These are phyloP conservation scores for Candida mattraensis DNA, from an alignment of 805 yeast genomes.

Conservation along the genomic window DNA sequence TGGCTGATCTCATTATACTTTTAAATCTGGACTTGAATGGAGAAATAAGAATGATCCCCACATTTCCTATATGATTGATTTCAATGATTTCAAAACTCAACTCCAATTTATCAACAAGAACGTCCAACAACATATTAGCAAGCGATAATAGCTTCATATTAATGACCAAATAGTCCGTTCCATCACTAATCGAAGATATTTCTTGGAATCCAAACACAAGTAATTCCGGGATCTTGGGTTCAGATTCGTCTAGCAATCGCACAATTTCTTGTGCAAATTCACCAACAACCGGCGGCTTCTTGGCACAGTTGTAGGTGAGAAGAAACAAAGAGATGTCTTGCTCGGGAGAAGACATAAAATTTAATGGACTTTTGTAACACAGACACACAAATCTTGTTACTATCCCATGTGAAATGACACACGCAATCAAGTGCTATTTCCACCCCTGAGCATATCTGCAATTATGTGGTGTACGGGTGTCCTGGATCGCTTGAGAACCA, in stretches of 20 bases:
- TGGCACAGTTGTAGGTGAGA: slow-evolving; percentile 17
- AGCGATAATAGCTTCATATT: slow-evolving; percentile 38
- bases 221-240: slow-evolving; percentile 39
- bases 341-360: neutral
- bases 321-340: slow-evolving; percentile 7
- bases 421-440: no score
- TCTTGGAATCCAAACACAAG: slow-evolving; percentile 71
- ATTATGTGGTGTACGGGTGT: no score
- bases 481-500: no score
- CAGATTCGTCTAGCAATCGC: slow-evolving; percentile 20
- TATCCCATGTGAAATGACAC: no score
- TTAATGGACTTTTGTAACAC: no score
- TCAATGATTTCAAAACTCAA: slow-evolving; percentile 43
- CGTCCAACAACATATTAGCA: slow-evolving; percentile 35
- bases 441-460: no score
- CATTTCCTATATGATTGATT: slow-evolving; percentile 52
- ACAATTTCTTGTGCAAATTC: slow-evolving; percentile 24
- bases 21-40: slow-evolving; percentile 34
- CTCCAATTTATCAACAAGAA: slow-evolving; percentile 37
- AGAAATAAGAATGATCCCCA: slow-evolving; percentile 52
- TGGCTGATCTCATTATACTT: slow-evolving; percentile 24
- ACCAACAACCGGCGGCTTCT: slow-evolving; percentile 32
- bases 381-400: no score
- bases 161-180: slow-evolving; percentile 43
- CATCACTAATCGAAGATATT: slow-evolving; percentile 54